Evolutionary conservation across 305 asterid genomes (phyloP).

Genomic region (Coffea humblotiana): DNA sequence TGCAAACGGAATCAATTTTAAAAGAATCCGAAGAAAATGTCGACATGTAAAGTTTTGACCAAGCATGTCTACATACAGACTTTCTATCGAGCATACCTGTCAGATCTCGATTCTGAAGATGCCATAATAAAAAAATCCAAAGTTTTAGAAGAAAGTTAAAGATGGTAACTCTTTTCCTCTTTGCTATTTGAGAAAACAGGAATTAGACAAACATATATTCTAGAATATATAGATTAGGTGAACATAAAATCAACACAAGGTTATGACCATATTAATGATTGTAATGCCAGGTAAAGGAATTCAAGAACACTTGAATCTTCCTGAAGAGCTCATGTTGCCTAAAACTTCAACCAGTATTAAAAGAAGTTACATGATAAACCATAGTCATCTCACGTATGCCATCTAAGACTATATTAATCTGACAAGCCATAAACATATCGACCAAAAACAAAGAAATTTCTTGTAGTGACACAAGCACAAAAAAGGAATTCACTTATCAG

Average conservation of each 20-base stretch:
- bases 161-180: neutral
- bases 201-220: neutral
- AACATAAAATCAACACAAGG: no score
- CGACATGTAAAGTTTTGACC: neutral
- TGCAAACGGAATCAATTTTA: neutral
- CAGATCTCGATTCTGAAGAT: neutral
- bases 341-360: neutral
- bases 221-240: no score
- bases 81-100: neutral
- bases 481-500: neutral
- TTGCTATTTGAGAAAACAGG: neutral
- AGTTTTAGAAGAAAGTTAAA: neutral
- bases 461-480: neutral
- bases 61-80: neutral
- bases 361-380: neutral
- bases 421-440: neutral
- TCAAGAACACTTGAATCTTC: no score
- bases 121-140: neutral
- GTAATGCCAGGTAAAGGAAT: no score
- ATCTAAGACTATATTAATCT: neutral
- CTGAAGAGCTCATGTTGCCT: neutral
- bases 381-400: neutral
- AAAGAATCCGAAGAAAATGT: neutral
- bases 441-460: neutral
- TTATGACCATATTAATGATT: no score